Evolutionary conservation across 306 rosid genomes (phyloP).

Genomic region (Crotalaria pallida): DNA sequence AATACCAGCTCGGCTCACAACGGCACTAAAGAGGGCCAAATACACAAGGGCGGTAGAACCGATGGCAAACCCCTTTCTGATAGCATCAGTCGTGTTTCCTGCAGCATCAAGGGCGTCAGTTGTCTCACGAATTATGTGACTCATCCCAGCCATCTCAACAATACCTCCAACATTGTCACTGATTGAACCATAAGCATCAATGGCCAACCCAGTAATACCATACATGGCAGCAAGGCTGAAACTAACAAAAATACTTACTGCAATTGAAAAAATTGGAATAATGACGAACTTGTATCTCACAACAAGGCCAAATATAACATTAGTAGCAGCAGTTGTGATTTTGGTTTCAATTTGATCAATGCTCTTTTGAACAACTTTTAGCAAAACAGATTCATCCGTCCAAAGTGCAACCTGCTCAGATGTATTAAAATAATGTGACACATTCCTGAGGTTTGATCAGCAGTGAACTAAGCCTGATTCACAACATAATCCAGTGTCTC

Average conservation of each 20-base stretch:
- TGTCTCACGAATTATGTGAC: constrained; percentile 86
- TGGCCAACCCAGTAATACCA: constrained; percentile 73
- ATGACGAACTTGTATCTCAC: constrained; percentile 81
- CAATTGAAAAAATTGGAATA: constrained; percentile 71
- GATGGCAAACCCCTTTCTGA: constrained; percentile 93
- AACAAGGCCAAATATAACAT: no score
- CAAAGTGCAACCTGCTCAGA: constrained; percentile 25
- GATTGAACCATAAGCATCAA: constrained; percentile 79
- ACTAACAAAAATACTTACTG: constrained; percentile 70
- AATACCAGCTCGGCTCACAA: constrained; percentile 83
- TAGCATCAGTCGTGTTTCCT: constrained; percentile 95
- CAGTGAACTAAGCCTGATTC: constrained; percentile 24
- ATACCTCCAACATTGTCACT: constrained; percentile 92
- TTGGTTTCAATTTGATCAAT: constrained; percentile 18
- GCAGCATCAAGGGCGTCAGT: no score
- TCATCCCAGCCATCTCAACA: constrained; percentile 99
- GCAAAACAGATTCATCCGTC: constrained; percentile 13
- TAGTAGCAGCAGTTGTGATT: constrained; percentile 6
- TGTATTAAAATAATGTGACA: constrained; percentile 26
- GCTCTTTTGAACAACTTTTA: neutral
- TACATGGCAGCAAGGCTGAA: constrained; percentile 80
- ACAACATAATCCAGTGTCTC: constrained; percentile 26
- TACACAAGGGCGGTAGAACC: constrained; percentile 97
- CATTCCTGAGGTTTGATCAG: constrained; percentile 35
- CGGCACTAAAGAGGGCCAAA: constrained; percentile 93